These are phyloP conservation scores for Wickerhamiella slavikovae DNA, from an alignment of 805 yeast species.

Conservation along the genomic window DNA sequence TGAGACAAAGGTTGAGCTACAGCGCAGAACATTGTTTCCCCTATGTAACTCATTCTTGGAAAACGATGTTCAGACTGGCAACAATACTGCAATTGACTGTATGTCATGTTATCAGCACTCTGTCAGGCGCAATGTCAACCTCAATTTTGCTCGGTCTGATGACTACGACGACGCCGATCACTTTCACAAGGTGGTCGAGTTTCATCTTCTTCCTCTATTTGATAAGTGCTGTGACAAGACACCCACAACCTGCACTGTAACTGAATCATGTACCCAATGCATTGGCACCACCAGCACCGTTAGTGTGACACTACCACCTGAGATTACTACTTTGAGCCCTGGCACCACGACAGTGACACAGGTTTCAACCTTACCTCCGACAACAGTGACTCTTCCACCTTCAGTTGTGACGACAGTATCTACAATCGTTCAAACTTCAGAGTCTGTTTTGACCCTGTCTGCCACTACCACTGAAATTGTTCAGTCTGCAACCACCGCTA, in stretches of 20 bases:
- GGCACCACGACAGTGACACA: background rate
- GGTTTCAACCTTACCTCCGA: background rate
- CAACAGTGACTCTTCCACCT: background rate
- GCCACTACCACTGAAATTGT: no score
- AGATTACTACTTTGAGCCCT: background rate
- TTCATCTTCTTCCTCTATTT: slow-evolving; percentile 5
- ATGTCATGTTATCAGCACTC: slow-evolving; percentile 2
- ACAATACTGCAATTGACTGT: background rate
- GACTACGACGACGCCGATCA: slow-evolving; percentile 6
- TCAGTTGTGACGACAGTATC: slow-evolving; percentile 1
- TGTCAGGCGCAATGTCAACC: background rate
- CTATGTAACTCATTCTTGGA: background rate
- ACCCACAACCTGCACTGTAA: background rate
- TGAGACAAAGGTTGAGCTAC: background rate
- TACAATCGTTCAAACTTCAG: no score
- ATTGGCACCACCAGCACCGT: background rate
- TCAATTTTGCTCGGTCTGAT: slow-evolving; percentile 6
- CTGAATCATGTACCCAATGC: background rate
- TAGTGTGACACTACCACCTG: background rate
- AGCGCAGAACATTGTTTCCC: slow-evolving; percentile 1
- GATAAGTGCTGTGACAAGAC: background rate
- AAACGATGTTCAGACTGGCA: no score
- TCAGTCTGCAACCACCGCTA: no score
- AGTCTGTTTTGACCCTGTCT: no score
- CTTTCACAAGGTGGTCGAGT: slow-evolving; percentile 8